Evolutionary conservation across 495 filamentous ascomycete species (phyloP), one percentile per base, ranked within the genome.

Genomic region (Coniosporium apollinis): DNA sequence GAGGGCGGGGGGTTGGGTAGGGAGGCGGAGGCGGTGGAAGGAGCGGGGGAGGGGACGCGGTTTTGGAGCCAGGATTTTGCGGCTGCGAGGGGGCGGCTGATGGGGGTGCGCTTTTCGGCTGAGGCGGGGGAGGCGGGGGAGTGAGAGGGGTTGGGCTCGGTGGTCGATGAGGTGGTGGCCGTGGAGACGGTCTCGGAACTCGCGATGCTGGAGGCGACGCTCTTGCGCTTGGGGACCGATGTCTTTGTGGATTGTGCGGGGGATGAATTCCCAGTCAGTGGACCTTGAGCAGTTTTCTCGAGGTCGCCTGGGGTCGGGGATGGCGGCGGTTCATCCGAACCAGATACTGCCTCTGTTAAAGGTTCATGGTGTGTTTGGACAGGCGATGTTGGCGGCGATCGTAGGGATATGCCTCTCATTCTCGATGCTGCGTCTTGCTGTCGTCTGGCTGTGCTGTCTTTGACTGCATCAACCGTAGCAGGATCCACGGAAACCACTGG

Each of bases 341-440:
- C n/a, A n/a, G n/a, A n/a, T n/a, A n/a, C n/a, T n/a, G 14, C 1
- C 34, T 42, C 49, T 50, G 8, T 62, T 63, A 11, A 47, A 40
- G n/a, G 26, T 52, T 11, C 64, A 67, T n/a, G 63, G 0, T 67
- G 63, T 2, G 66, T 68, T n/a, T 62, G 58, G 6, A 56, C 46
- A 0, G 73, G 73, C 1, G 75, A 74, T 19, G 53, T 52, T 16
- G 67, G 66, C 19, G 65, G 70, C 6, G 75, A 76, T 6, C 68
- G 67, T 22, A 49, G 69, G 14, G 73, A 70, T 11, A 84, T 72
- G 19, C 67, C 72, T 36, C 72, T 73, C 65, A 82, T 80, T 6
- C 64, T 52, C 43, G 58, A 69, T 14, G 71, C 54, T 9, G 74
- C 77, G 51, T 68, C 64, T 37, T 63, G 61, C 41, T 68, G 61